Conservation (phyloP, 176 grass and related monocot genomes). For the Hsuehochloa calcarea region DNA sequence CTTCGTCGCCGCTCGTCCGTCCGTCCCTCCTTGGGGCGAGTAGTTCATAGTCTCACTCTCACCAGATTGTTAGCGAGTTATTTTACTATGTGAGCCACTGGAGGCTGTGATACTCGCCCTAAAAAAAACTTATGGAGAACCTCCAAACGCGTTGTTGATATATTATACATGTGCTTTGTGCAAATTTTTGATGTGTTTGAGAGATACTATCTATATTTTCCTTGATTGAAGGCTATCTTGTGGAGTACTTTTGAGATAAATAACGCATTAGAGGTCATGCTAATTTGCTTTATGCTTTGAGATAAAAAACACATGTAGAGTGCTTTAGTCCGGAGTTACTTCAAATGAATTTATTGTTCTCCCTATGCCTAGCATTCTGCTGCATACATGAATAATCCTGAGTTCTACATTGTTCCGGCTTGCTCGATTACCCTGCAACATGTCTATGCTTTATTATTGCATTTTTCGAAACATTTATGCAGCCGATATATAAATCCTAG, state of each 20-base stretch:
- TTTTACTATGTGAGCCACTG: neutral
- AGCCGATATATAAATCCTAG: neutral
- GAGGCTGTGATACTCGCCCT: neutral
- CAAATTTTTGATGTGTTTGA: neutral
- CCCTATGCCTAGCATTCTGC: neutral
- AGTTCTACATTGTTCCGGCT: neutral
- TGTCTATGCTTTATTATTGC: neutral
- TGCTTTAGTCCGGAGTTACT: neutral
- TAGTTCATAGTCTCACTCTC: neutral
- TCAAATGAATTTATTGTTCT: neutral
- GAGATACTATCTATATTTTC: neutral
- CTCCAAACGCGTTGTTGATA: neutral
- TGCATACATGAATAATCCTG: neutral
- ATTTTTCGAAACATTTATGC: conserved; percentile 19
- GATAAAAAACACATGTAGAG: neutral
- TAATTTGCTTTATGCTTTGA: too few species aligned
- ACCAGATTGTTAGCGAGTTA: neutral
- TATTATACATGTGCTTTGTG: neutral
- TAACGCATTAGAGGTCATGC: too few species aligned
- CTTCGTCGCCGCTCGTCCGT: too few species aligned
- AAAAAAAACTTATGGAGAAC: neutral
- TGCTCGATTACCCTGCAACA: neutral
- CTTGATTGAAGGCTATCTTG: neutral
- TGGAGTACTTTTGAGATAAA: conserved; percentile 1
- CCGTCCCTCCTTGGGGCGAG: too few species aligned